Evolutionary conservation across 176 grass and related monocot genomes (phyloP).

Genomic region (Carex littledalei): DNA sequence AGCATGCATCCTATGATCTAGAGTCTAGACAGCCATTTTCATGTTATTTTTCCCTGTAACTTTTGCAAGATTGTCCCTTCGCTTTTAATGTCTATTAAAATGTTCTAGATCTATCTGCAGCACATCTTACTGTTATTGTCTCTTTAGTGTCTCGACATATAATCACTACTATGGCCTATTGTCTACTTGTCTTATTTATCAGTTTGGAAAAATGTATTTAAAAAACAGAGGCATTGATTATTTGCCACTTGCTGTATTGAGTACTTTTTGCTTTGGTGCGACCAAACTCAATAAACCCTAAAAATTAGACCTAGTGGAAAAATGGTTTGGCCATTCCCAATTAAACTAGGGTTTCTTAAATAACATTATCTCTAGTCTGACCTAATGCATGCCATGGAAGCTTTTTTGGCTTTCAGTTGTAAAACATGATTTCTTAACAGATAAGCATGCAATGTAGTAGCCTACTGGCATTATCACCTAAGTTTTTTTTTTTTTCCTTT

Average conservation of each 20-base stretch:
- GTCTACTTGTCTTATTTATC: neutral
- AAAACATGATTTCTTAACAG: conserved; percentile 30
- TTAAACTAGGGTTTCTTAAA: conserved; percentile 19
- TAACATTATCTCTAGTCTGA: conserved; percentile 19
- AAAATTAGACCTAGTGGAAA: conserved; percentile 10
- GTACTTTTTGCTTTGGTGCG: neutral
- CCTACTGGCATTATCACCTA: conserved; percentile 18
- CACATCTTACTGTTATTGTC: neutral
- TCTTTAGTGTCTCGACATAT: neutral
- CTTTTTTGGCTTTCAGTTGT: conserved; percentile 9
- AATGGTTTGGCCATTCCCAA: conserved; percentile 12
- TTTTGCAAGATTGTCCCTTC: neutral
- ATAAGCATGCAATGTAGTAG: conserved; percentile 33
- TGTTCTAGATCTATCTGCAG: neutral
- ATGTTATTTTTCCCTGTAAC: neutral
- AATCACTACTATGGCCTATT: neutral
- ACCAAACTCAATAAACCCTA: conserved; percentile 10
- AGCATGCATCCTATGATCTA: neutral
- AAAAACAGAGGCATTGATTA: conserved; percentile 1
- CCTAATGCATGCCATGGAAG: conserved; percentile 25
- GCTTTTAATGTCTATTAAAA: neutral
- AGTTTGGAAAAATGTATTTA: neutral
- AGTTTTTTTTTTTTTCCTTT: conserved; percentile 23
- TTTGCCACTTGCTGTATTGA: neutral
- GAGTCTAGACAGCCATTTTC: neutral